These are phyloP conservation scores for Leccinum truebloodii DNA, from an alignment of 768 basidiomycete species.

Conservation along the genomic window DNA sequence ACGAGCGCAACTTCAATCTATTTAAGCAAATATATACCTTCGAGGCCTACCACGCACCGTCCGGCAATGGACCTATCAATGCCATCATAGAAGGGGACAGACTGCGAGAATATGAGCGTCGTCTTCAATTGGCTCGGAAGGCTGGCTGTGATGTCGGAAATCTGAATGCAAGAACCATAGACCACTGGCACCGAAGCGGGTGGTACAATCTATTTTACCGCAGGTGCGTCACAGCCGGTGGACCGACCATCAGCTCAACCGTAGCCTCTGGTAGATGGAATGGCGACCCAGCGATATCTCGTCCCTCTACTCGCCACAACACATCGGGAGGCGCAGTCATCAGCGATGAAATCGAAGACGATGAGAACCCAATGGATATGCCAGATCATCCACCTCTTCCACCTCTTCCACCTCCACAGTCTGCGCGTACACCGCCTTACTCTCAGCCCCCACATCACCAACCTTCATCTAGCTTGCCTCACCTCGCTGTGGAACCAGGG, in stretches of 20 bases:
- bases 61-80: constrained; percentile 40
- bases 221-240: constrained; percentile 42
- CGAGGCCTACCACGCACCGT: constrained; percentile 46
- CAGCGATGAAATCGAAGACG: constrained; percentile 53
- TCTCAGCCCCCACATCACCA: constrained; percentile 19
- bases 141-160: constrained; percentile 71
- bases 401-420: constrained; percentile 29
- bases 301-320: constrained; percentile 43
- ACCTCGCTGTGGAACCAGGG: constrained; percentile 20
- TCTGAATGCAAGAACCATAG: constrained; percentile 69
- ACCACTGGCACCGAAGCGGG: constrained; percentile 76
- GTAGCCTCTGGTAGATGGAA: constrained; percentile 50
- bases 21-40: constrained; percentile 83
- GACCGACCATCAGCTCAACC: background rate
- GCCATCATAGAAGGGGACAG: constrained; percentile 61
- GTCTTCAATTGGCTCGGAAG: constrained; percentile 64
- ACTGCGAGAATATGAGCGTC: constrained; percentile 69
- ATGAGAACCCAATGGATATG: constrained; percentile 49
- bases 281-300: constrained; percentile 61
- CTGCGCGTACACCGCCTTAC: constrained; percentile 25
- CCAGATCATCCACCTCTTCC: constrained; percentile 27
- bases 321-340: constrained; percentile 31
- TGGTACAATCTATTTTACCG: constrained; percentile 77
- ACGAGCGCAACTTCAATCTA: constrained; percentile 81
- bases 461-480: constrained; percentile 17